Evolutionary conservation across 176 grass and related monocot genomes (phyloP), one percentile per base, ranked within the genome.

Genomic region (Lolium multiflorum): DNA sequence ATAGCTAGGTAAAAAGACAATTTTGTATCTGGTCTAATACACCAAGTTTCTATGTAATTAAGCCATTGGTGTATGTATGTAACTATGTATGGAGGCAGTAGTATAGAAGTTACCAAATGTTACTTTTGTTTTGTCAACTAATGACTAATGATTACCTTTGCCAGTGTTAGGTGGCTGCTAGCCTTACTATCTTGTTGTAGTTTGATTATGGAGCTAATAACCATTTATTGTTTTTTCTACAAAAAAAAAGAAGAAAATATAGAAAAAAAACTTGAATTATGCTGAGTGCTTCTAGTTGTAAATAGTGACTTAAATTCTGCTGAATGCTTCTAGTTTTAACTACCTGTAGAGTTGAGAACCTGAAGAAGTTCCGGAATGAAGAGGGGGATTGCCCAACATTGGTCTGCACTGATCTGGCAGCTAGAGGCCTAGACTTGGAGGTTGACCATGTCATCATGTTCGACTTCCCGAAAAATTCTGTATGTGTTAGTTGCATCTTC

Each of bases 401-500:
- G 69, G 97, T 98, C 22, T 98, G 94, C 82, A 94, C 97, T 28
- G 97, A 98, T 85, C 91, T 98, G 79, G 97, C 97, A 73, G 97
- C 97, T 68, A 88, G 94, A 92, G 97, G 97, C 75, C 90, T 98
- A 51, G 94, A 98, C 74, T 77, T 98, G 79, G 92, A 94, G 84
- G 97, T 98, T 60, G 97, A 98, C 87, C 97, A 98, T 91, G 97
- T 96, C 71, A 98, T 98, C 59, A 98, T 96, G 94, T 98, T 98
- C 83, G 97, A 98, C 79, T 98, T 98, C 75, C 97, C 97, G 55
- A 85, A 59, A 24, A 98, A 98, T 47, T 98, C 94, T 82, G 96
- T 98, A 92, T 11, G 95, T 85, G 6, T 79, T 74, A 7, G n/a
- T 74, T 81, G 10, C 35, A 12, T 41, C 81, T 73, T 89, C 2